Evolutionary conservation across 352 stramenopile genomes (phyloP), one percentile per base, ranked within the genome.

Genomic region (Pythium sukuiense): DNA sequence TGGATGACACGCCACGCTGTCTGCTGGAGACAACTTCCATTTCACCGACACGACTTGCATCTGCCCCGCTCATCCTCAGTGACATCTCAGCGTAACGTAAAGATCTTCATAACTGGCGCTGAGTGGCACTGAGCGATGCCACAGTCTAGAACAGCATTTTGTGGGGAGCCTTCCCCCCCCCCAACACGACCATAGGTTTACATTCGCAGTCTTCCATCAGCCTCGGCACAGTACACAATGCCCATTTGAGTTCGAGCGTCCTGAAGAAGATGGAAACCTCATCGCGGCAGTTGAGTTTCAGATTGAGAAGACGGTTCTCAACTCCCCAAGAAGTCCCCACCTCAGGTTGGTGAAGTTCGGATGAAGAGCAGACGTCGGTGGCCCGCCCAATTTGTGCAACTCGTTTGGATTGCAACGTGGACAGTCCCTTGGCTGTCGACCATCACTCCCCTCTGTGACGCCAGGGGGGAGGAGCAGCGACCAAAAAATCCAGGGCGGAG

Each of bases 391-490:
- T 49, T 3, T 46, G 16, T 49, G 41, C 41, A 49, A 49, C 41
- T 7, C 12, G 16, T 27, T 49, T 49, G 41, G 41, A 49, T 26
- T 14, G 41, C 41, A 49, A 49, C 16, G n/a, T 49, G 41, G 41
- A 49, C 41, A 49, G 41, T 24, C 20, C 20, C 41, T 49, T 49
- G n/a, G 9, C 41, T 24, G 14, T 49, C 41, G 41, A 49, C 41
- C 41, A 49, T 27, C 41, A 49, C 41, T 49, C 41, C n/a, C 26
- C 41, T 49, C 41, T 49, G 41, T 49, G 41, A 49, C 41, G 41
- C 41, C 41, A 49, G 41, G 41, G n/a, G 14, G 41, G 41, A 49
- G 41, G 41, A 49, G 41, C 41, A 49, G 41, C 14, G 18, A 26
- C 41, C 3, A 11, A 49, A 18, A 49, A 49, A 49, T 49, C 41